A percentile compares a stretch with the other conserved stretches of the same genome.
Evolutionary conservation across 441 rosid genomes (phyloP).

Genomic region (Adansonia madagascariensis): DNA sequence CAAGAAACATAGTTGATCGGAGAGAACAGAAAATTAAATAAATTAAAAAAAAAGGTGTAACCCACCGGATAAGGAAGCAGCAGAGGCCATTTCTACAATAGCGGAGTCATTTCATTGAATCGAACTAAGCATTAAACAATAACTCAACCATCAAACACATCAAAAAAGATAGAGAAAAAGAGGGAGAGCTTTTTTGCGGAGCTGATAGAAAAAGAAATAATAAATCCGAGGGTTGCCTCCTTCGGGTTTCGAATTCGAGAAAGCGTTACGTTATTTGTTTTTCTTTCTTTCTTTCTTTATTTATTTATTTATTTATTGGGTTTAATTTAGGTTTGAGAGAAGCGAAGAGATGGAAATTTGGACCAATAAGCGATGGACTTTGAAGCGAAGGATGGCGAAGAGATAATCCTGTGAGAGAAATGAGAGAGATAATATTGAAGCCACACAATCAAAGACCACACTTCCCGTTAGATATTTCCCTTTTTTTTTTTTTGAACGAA

Average conservation of each 20-base stretch:
- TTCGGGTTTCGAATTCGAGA: constrained; percentile 23
- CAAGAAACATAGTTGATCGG: not conserved
- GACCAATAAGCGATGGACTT: constrained; percentile 46
- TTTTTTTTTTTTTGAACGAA: not conserved
- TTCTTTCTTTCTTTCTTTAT: not conserved
- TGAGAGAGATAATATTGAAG: constrained; percentile 38
- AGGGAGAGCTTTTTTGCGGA: not conserved
- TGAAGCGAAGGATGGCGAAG: constrained; percentile 37
- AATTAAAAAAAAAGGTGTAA: not conserved
- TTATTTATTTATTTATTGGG: not conserved
- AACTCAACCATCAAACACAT: constrained; percentile 10
- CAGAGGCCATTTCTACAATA: constrained; percentile 68
- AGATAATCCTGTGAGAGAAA: constrained; percentile 55
- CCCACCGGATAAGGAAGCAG: constrained; percentile 81
- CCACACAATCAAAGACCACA: constrained; percentile 47
- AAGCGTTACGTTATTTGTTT: constrained; percentile 10
- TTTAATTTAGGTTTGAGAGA: constrained; percentile 10
- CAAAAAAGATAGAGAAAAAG: constrained; percentile 19
- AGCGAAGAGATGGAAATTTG: constrained; percentile 29
- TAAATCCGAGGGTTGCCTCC: constrained; percentile 26
- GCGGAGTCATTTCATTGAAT: constrained; percentile 52
- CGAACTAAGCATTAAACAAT: constrained; percentile 42
- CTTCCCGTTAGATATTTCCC: not conserved
- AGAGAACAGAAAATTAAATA: not conserved
- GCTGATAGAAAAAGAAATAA: constrained; percentile 18